These are phyloP conservation scores for Dioscorea cayenensis DNA, from an alignment of 116 monocot species.

Conservation along the genomic window DNA sequence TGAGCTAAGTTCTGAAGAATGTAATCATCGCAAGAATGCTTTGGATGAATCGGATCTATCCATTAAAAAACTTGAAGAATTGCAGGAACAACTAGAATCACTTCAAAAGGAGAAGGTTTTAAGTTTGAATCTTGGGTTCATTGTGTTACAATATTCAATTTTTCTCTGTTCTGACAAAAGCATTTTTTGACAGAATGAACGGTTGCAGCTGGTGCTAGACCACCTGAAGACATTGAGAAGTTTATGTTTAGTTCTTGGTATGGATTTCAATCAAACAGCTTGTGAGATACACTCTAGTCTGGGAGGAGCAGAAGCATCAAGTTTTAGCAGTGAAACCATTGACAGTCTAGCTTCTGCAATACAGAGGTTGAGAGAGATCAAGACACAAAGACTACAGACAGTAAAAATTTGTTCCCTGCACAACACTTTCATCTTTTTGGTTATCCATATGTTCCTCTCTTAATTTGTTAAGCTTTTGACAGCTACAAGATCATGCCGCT, in stretches of 20 bases:
- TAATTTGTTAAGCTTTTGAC: neutral
- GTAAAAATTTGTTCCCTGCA: constrained; percentile 4
- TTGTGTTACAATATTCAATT: neutral
- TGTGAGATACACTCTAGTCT: constrained; percentile 36
- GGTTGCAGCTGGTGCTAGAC: constrained; percentile 36
- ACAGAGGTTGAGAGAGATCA: constrained; percentile 48
- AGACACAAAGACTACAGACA: constrained; percentile 76
- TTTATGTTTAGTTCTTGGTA: constrained; percentile 63
- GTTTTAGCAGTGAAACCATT: constrained; percentile 41
- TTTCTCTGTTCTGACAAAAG: neutral
- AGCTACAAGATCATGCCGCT: constrained; percentile 56
- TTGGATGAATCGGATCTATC: constrained; percentile 58
- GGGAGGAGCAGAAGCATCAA: constrained; percentile 21
- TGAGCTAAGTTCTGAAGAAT: constrained; percentile 35
- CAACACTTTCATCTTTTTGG: neutral
- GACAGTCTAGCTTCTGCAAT: constrained; percentile 30
- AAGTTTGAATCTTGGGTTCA: neutral
- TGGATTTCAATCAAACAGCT: constrained; percentile 49
- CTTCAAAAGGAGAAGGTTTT: constrained; percentile 76
- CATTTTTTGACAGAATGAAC: constrained; percentile 21
- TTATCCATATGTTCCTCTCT: neutral
- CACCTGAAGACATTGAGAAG: constrained; percentile 37
- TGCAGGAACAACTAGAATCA: constrained; percentile 30
- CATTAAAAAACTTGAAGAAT: constrained; percentile 46
- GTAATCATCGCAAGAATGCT: constrained; percentile 5